Percentiles rank a stretch among this genome's conserved stretches.
These are phyloP conservation scores for Aplosporella prunicola DNA, from an alignment of 2,329 filamentous ascomycete species.

Conservation along the genomic window DNA sequence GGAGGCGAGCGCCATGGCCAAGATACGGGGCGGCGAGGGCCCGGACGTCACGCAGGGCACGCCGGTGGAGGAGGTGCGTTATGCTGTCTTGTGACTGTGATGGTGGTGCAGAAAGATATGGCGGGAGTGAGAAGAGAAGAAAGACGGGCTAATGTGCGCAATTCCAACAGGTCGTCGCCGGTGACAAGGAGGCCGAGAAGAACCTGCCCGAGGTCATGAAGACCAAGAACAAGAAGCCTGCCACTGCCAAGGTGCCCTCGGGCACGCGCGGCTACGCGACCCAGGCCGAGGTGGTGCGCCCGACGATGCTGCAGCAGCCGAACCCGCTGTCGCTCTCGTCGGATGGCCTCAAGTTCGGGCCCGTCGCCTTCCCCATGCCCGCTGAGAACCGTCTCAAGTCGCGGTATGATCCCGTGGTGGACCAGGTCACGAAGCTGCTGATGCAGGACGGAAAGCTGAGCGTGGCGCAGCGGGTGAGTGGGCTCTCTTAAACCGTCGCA, in stretches of 20 bases:
- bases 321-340: constrained; percentile 17
- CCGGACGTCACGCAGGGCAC: constrained; percentile 56
- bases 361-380: constrained; percentile 59
- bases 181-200: constrained; percentile 51
- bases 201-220: constrained; percentile 59
- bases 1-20: constrained; percentile 52
- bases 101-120: constrained; percentile 9
- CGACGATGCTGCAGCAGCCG: constrained; percentile 17
- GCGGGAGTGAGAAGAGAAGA: constrained; percentile 12
- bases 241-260: constrained; percentile 12
- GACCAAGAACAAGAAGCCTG: constrained; percentile 27
- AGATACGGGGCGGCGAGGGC: constrained; percentile 47
- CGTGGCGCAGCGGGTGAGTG: constrained; percentile 72
- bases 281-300: constrained; percentile 15
- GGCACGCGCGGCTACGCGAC: constrained; percentile 22
- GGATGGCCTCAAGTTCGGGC: constrained; percentile 64
- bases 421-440: constrained; percentile 80
- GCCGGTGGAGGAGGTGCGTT: constrained; percentile 53
- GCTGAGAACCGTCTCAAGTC: constrained; percentile 58
- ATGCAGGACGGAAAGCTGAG: constrained; percentile 90
- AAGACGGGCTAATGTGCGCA: neutral
- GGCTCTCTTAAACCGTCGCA: constrained; percentile 12
- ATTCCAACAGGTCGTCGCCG: constrained; percentile 53
- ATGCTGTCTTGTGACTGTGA: too few relatives aligned
- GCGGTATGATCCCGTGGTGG: constrained; percentile 75